A percentile compares a stretch with the other conserved stretches of the same genome.
Conservation (phyloP, 495 filamentous ascomycete genomes). For the Amorphotheca resinae region DNA sequence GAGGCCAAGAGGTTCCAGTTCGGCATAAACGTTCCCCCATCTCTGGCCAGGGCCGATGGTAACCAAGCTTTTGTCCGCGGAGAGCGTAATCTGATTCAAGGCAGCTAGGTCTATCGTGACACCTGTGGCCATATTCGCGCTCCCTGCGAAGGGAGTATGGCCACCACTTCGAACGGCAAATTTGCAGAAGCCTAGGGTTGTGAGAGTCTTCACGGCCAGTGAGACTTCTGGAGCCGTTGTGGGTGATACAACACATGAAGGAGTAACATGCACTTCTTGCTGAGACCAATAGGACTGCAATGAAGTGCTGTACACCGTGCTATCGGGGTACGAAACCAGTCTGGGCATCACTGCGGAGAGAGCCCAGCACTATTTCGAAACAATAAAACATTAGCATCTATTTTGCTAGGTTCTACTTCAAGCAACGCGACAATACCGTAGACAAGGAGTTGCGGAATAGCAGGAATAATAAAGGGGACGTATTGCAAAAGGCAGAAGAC, state of each 20-base stretch:
- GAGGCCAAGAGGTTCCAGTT: neutral
- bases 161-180: slow-evolving; percentile 1
- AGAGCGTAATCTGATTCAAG: neutral
- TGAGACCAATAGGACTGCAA: neutral
- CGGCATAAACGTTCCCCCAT: neutral
- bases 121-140: neutral
- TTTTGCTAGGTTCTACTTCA: too few relatives aligned
- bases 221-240: neutral
- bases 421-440: too few relatives aligned
- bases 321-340: neutral
- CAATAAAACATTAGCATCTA: too few relatives aligned
- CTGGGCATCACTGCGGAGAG: too few relatives aligned
- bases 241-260: neutral
- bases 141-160: neutral
- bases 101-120: neutral
- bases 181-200: neutral
- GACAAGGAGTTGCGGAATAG: too few relatives aligned
- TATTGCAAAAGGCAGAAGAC: too few relatives aligned
- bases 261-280: neutral
- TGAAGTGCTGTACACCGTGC: neutral
- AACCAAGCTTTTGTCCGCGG: neutral
- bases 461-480: too few relatives aligned
- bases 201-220: neutral
- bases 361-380: too few relatives aligned
- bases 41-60: neutral